Conservation (phyloP, 805 yeast genomes). For the Ogataea pini region DNA sequence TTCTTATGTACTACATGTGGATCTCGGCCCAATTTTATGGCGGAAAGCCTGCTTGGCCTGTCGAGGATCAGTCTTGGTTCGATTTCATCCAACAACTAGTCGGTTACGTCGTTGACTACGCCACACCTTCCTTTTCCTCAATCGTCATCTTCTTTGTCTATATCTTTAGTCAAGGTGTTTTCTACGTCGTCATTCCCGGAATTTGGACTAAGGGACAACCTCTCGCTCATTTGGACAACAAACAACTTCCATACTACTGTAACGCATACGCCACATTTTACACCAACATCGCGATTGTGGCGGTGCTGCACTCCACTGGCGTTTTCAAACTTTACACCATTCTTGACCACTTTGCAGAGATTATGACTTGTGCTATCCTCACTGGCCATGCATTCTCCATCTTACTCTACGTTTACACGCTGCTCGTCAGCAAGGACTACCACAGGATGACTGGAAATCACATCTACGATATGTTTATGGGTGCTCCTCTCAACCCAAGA, state of each 20-base stretch:
- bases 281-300: conserved; percentile 56
- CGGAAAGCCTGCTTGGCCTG: conserved; percentile 74
- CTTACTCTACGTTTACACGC: conserved; percentile 66
- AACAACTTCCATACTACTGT: conserved; percentile 88
- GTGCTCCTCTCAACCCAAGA: conserved; percentile 96
- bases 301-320: conserved; percentile 70
- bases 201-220: conserved; percentile 95
- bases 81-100: conserved; percentile 49
- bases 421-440: conserved; percentile 68
- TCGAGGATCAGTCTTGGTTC: conserved; percentile 51
- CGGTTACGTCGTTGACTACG: conserved; percentile 49
- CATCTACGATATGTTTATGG: conserved; percentile 92
- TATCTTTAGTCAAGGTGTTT: conserved; percentile 63
- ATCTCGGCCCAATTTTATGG: conserved; percentile 77
- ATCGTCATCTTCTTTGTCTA: conserved; percentile 74
- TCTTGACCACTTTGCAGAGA: conserved; percentile 81
- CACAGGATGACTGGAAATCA: conserved; percentile 91
- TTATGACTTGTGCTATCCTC: conserved; percentile 88
- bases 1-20: conserved; percentile 97
- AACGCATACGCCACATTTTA: conserved; percentile 89
- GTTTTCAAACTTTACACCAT: conserved; percentile 72
- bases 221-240: conserved; percentile 72
- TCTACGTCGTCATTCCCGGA: conserved; percentile 88
- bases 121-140: conserved; percentile 58
- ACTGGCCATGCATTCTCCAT: conserved; percentile 74